Base-by-base conservation (phyloP, 2,329 filamentous ascomycete species). In the Arthroderma uncinatum region DNA sequence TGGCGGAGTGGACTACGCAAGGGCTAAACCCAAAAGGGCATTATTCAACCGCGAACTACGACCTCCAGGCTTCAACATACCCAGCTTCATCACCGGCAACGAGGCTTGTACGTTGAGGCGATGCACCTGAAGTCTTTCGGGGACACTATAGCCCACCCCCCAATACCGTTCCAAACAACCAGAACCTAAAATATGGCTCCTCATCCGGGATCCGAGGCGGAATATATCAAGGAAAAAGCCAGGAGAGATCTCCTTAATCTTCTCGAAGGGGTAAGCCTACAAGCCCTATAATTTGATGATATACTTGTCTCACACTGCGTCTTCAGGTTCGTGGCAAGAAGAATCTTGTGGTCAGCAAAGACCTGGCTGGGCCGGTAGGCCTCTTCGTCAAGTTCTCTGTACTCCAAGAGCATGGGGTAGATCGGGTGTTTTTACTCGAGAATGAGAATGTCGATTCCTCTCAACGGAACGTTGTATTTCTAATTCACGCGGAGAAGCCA, bases 401-500 rank as follows among this genome's bases (percentile, higher is more conserved):
- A 8, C 80, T 96, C 14, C 89, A 97, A 69, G 93, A 98, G 68
- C 96, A 97, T 75, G 94, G 94, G 30, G 91, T 98, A 64, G 91
- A 97, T 73, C 95, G 95, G 72, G 89, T 96, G 64, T 98, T 97
- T 77, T 86, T 96, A 68, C 79, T 98, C 50, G 93, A 98, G 73
- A 97, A 96, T 73, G 83, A 86, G 68, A 97, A 98, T 73, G 85
- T 90, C 71, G 92, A 97, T 73, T 87, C 89, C 16, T 94, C 86
- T 67, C 93, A 97, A 75, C 85, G 88, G 68, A 98, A 96, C 78
- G 83, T 98, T 61, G 82, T 98, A 63, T 98, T 97, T 74, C 82
- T 98, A 64, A 87, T 90, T 16, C 82, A 91, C 67, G 92, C 90
- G 61, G 93, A 97, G 74, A 92, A 89, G 70, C 85, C 87, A 57